Base-by-base conservation (phyloP, 345 rosid species). In the Salix exigua region DNA sequence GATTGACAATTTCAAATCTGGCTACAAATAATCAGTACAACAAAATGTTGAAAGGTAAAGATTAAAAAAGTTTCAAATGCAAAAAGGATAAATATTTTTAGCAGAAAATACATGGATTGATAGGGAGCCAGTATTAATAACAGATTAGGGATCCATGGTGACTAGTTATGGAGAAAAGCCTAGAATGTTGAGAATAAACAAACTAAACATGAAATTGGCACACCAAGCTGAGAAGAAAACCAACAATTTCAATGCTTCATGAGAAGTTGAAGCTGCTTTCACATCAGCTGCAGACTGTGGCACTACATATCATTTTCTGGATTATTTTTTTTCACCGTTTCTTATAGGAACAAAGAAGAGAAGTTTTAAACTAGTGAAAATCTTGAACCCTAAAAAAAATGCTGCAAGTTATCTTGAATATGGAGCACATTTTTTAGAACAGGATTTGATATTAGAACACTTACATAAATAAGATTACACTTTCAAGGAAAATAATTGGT, bases 181-280 rank as follows among this genome's bases (percentile, higher is more conserved):
- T 77, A 31, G 37, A 81, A 7, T 16, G 53, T 60, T 68, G 50
- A 51, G 66, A 73, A 40, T 9, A 55, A 72, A 67, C n/a, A 73
- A 31, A 55, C 48, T 21, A 69, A 5, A 51, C 44, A 68, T n/a
- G 61, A 79, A 74, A 71, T 66, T 77, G 63, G 74, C 11, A 66
- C 75, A 66, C 75, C 38, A 73, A 35, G 64, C 31, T 69, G 76
- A 81, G 46, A 73, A 50, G 64, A 48, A 73, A 69, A 75, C 68
- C 51, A 26, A 73, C 77, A 53, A 63, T 33, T 25, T 11, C 25
- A 46, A 66, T 62, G n/a, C 35, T 72, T 40, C 62, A 76, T 48
- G 73, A 71, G 23, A 40, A 42, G 65, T 73, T 63, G 72, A 73
- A 44, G 31, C 26, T 23, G 66, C 55, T 78, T 79, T 71, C 50